phyloP scores from a whole-genome alignment of 371 early-diverging fungal genomes.

The Cokeromyces recurvatus region DNA sequence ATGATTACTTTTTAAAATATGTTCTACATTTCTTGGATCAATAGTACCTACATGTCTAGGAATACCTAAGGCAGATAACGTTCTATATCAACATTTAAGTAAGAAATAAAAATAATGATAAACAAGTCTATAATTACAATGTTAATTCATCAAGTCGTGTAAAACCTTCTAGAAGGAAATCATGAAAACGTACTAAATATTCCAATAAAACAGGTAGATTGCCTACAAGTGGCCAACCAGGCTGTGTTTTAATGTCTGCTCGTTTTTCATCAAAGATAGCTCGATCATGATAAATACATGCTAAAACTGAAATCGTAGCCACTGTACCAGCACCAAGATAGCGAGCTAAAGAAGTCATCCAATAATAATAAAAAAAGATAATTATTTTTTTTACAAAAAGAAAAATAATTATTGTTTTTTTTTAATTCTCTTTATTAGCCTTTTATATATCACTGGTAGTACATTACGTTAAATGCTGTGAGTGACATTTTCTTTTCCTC shows the following conservation, averaged over 20 bases:
- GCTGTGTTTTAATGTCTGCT: conserved; percentile 8
- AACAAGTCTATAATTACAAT: conserved; percentile 1
- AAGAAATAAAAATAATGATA: not conserved
- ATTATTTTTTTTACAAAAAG: not conserved
- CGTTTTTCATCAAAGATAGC: conserved; percentile 15
- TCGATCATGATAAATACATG: conserved; percentile 19
- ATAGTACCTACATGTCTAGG: conserved; percentile 13
- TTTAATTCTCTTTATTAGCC: no score
- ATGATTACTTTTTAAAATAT: conserved; percentile 20
- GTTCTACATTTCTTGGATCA: conserved; percentile 24
- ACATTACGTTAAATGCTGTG: no score
- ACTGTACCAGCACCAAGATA: conserved; percentile 11
- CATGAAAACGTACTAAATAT: conserved; percentile 13
- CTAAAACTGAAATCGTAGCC: conserved; percentile 13
- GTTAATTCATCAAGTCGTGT: conserved; percentile 13
- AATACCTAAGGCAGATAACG: conserved; percentile 9
- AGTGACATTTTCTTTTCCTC: no score
- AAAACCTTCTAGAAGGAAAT: conserved; percentile 17
- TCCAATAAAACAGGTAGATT: conserved; percentile 16
- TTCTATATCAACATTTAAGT: conserved; percentile 1
- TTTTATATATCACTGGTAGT: no score
- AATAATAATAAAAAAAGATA: not conserved
- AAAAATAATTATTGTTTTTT: not conserved
- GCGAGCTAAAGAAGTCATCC: conserved; percentile 3
- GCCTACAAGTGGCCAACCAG: conserved; percentile 22